Evolutionary conservation across 179 eudicot species (phyloP).

Genomic region (Drosera spatulata): DNA sequence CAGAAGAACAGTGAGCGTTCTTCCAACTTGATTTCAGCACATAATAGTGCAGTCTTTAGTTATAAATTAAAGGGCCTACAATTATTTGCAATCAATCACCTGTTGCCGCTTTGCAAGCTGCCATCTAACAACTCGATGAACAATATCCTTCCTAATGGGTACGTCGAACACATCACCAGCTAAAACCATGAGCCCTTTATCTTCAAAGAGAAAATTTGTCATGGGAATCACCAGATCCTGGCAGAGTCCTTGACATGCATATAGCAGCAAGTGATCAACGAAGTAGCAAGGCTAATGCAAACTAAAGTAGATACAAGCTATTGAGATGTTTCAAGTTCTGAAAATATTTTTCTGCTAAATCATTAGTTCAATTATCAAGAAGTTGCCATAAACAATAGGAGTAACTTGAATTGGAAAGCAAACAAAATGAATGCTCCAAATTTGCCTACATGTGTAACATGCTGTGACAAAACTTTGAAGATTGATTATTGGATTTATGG

Average conservation of each 20-base stretch:
- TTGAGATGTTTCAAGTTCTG: background rate
- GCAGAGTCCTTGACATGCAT: constrained; percentile 35
- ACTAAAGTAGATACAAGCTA: background rate
- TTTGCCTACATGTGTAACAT: background rate
- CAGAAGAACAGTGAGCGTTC: too few relatives aligned
- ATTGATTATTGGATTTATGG: too few relatives aligned
- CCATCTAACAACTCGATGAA: constrained; percentile 98
- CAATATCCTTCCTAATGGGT: constrained; percentile 90
- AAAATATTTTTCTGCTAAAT: background rate
- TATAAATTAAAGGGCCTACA: background rate
- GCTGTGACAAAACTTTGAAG: background rate
- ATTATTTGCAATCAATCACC: constrained; percentile 28
- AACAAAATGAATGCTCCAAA: background rate
- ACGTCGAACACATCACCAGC: constrained; percentile 98
- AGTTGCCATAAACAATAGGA: background rate
- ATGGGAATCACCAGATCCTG: constrained; percentile 84
- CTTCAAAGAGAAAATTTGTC: constrained; percentile 75
- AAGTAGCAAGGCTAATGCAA: background rate
- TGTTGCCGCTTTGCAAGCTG: constrained; percentile 98
- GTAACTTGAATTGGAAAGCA: background rate
- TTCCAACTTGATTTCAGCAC: too few relatives aligned
- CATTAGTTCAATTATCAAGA: background rate
- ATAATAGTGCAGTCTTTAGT: too few relatives aligned
- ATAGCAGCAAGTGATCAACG: constrained; percentile 13
- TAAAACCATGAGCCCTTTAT: constrained; percentile 76